phyloP scores from a whole-genome alignment of 768 basidiomycete genomes.

The Daedalea quercina region DNA sequence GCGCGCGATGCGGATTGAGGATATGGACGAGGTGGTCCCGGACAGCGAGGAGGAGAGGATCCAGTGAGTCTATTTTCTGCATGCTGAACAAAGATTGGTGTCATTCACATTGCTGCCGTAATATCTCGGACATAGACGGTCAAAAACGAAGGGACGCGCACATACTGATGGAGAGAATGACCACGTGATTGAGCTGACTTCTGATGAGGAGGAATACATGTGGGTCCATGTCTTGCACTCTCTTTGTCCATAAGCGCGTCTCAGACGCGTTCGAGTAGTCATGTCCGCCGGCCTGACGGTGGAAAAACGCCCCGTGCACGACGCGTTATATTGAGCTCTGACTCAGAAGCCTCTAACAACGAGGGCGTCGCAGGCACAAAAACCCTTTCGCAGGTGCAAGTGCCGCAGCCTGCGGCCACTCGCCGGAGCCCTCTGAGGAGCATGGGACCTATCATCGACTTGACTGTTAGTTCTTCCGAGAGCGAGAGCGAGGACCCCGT shows the following conservation, averaged over 20 bases:
- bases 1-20: background rate
- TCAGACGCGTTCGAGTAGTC: too few species aligned
- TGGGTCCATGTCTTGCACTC: background rate
- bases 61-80: slow-evolving; percentile 18
- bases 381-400: background rate
- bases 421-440: background rate
- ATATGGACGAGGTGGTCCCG: slow-evolving; percentile 30
- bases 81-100: background rate
- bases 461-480: slow-evolving; percentile 10
- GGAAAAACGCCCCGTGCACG: slow-evolving; percentile 1
- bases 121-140: background rate
- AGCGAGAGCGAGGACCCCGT: slow-evolving; percentile 5
- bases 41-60: slow-evolving; percentile 45
- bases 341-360: slow-evolving; percentile 27
- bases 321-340: slow-evolving; percentile 6
- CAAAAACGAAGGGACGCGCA: background rate
- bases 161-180: slow-evolving; percentile 5
- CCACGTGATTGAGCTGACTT: slow-evolving; percentile 41
- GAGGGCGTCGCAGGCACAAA: slow-evolving; percentile 10
- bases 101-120: background rate
- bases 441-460: slow-evolving; percentile 5
- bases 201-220: slow-evolving; percentile 15
- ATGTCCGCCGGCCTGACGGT: too few species aligned
- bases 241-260: background rate
- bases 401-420: background rate